phyloP scores from a whole-genome alignment of 495 filamentous ascomycete genomes.

The Trichoderma reesei region DNA sequence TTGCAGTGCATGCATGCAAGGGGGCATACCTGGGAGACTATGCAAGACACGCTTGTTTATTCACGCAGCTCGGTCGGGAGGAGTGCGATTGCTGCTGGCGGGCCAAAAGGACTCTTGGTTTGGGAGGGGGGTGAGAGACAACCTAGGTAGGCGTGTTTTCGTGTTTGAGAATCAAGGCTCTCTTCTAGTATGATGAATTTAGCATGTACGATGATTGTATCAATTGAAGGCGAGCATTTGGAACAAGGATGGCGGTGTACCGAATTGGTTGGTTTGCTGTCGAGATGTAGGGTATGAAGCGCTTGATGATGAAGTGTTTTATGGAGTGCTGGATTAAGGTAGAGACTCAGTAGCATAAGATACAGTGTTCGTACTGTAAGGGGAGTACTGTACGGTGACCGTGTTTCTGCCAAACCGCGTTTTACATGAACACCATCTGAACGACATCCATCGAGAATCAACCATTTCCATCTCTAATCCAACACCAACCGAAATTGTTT shows the following conservation, averaged over 20 bases:
- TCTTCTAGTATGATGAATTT: neutral
- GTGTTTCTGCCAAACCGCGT: conserved; percentile 3
- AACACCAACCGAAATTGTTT: too few species aligned
- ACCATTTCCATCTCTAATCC: too few species aligned
- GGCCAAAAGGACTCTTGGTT: neutral
- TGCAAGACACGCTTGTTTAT: neutral
- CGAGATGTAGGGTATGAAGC: too few species aligned
- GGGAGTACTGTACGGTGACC: neutral
- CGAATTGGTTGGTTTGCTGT: neutral
- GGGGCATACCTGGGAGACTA: neutral
- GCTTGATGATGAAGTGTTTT: too few species aligned
- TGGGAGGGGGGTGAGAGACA: neutral
- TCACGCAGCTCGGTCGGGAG: neutral
- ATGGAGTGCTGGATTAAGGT: too few species aligned
- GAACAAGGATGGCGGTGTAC: neutral
- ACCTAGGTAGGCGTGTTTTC: neutral
- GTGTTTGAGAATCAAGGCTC: conserved; percentile 1
- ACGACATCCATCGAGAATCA: too few species aligned
- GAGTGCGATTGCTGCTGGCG: neutral
- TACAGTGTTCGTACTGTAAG: neutral
- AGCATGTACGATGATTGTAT: neutral
- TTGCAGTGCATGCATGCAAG: neutral
- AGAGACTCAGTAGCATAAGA: too few species aligned
- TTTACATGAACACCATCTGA: neutral
- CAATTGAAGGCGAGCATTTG: neutral